These are phyloP conservation scores for Claviceps fusiformis DNA, from an alignment of 2,329 filamentous ascomycete species.

Conservation along the genomic window DNA sequence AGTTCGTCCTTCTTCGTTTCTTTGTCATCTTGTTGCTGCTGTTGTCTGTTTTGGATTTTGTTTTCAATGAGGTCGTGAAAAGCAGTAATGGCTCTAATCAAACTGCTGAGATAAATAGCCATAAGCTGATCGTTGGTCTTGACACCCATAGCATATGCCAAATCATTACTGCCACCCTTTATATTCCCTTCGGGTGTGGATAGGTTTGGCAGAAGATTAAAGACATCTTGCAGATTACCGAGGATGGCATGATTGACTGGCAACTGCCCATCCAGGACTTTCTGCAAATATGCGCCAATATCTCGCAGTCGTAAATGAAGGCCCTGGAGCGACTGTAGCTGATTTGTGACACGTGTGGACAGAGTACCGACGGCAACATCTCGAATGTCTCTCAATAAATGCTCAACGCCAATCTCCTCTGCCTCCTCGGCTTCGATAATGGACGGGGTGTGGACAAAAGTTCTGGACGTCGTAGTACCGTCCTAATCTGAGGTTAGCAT, in stretches of 20 bases:
- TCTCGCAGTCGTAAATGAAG: slow-evolving; percentile 88
- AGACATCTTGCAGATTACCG: slow-evolving; percentile 96
- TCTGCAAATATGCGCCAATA: slow-evolving; percentile 89
- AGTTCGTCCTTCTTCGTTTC: slow-evolving; percentile 67
- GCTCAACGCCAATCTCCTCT: slow-evolving; percentile 97
- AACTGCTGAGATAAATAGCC: slow-evolving; percentile 91
- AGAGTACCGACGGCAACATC: slow-evolving; percentile 95
- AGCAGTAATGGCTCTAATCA: slow-evolving; percentile 94
- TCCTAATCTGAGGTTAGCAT: slow-evolving; percentile 43
- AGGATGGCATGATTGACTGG: slow-evolving; percentile 96
- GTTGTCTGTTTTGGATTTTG: slow-evolving; percentile 97
- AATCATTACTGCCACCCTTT: slow-evolving; percentile 59
- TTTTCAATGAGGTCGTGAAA: slow-evolving; percentile 99
- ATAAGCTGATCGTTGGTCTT: slow-evolving; percentile 99
- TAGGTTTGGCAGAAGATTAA: slow-evolving; percentile 94
- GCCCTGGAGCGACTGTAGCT: slow-evolving; percentile 92
- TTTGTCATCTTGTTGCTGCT: slow-evolving; percentile 86
- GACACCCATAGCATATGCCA: slow-evolving; percentile 93
- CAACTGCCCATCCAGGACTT: slow-evolving; percentile 82
- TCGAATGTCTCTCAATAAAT: slow-evolving; percentile 91
- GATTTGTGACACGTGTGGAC: slow-evolving; percentile 91
- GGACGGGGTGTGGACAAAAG: slow-evolving; percentile 95
- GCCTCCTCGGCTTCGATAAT: slow-evolving; percentile 98
- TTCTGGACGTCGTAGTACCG: slow-evolving; percentile 90
- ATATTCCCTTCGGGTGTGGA: slow-evolving; percentile 64